Evolutionary conservation across 345 rosid species (phyloP).

Genomic region (Hypericum androsaemum): DNA sequence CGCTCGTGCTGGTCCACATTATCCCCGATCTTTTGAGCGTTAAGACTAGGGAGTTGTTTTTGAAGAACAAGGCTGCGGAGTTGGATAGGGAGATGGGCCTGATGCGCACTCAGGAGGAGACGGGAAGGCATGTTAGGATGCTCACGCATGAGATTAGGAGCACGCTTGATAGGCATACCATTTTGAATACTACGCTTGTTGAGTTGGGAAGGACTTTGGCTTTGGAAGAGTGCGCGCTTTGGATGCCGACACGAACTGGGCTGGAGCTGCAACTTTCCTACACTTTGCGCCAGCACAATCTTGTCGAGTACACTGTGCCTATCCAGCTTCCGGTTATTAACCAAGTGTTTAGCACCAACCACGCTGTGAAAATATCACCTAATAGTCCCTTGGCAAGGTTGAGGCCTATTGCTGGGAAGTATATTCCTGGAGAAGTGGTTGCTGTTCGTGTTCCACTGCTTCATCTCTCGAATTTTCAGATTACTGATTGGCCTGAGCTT

Average conservation of each 20-base stretch:
- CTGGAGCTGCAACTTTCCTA: slow-evolving; percentile 90
- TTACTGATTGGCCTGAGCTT: slow-evolving; percentile 98
- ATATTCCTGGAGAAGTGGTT: slow-evolving; percentile 84
- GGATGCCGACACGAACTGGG: slow-evolving; percentile 99
- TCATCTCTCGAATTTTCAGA: slow-evolving; percentile 90
- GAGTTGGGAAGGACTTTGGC: slow-evolving; percentile 87
- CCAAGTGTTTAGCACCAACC: slow-evolving; percentile 68
- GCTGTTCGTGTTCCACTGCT: slow-evolving; percentile 96
- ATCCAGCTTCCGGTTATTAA: slow-evolving; percentile 90
- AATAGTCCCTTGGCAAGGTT: slow-evolving; percentile 80
- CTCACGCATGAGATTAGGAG: slow-evolving; percentile 90
- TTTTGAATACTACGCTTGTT: slow-evolving; percentile 80
- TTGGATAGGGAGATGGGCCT: slow-evolving; percentile 97
- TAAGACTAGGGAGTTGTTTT: slow-evolving; percentile 76
- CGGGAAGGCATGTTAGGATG: slow-evolving; percentile 96
- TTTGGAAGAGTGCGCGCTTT: slow-evolving; percentile 91
- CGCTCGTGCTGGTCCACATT: slow-evolving; percentile 95
- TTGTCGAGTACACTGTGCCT: slow-evolving; percentile 85
- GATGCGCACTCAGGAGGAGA: slow-evolving; percentile 94
- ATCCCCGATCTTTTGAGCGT: slow-evolving; percentile 93
- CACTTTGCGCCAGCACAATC: slow-evolving; percentile 90
- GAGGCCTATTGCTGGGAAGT: slow-evolving; percentile 72
- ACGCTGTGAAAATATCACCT: slow-evolving; percentile 75
- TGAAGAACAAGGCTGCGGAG: slow-evolving; percentile 95
- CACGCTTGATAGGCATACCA: slow-evolving; percentile 91